Conservation (phyloP, 140 eudicot species). For the Anethum foeniculum region DNA sequence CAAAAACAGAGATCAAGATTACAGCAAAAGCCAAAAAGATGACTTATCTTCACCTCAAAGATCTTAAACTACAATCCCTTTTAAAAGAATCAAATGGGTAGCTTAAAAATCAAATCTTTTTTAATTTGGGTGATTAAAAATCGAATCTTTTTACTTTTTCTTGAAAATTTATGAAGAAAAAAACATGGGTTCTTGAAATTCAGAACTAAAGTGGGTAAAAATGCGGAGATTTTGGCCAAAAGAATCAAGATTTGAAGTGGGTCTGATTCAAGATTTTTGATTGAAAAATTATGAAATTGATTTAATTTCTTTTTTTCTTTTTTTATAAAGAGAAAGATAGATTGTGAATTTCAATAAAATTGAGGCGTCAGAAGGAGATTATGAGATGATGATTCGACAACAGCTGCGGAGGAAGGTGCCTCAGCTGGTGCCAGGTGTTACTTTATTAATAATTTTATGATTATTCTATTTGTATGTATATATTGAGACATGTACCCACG, state of each 20-base stretch:
- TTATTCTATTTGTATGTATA: too few relatives aligned
- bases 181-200: background rate
- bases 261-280: background rate
- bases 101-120: background rate
- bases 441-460: background rate
- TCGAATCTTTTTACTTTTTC: background rate
- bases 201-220: background rate
- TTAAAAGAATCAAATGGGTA: constrained; percentile 4
- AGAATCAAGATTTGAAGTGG: too few relatives aligned
- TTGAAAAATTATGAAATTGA: background rate
- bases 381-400: background rate
- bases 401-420: constrained; percentile 2
- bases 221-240: background rate
- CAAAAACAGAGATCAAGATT: background rate
- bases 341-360: background rate
- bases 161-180: background rate
- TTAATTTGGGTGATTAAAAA: background rate
- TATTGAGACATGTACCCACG: too few relatives aligned
- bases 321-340: background rate
- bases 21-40: constrained; percentile 1
- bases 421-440: constrained; percentile 2
- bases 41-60: background rate
- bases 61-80: constrained; percentile 10
- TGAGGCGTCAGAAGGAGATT: background rate
- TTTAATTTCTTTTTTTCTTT: background rate